Conservation (phyloP, 164 flowering plant genomes). For the Houttuynia cordata region DNA sequence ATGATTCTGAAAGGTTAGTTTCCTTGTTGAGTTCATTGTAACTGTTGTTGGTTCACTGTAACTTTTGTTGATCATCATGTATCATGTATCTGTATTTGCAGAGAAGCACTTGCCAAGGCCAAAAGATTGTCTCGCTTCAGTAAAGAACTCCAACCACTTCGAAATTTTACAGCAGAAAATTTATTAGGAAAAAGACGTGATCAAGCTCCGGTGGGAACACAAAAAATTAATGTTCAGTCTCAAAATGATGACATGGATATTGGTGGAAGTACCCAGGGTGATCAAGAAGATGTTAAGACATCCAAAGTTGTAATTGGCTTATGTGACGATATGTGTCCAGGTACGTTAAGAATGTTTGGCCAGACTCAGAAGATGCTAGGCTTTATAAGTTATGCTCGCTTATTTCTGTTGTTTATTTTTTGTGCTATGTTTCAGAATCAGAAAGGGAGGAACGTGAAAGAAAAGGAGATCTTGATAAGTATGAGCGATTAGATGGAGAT, state of each 20-base stretch:
- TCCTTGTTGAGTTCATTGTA: too few species aligned
- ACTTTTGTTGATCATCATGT: too few species aligned
- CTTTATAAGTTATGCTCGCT: background rate
- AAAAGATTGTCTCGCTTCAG: constrained; percentile 83
- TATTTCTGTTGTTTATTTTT: too few species aligned
- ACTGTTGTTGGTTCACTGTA: too few species aligned
- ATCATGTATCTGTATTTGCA: constrained; percentile 11
- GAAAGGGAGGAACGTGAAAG: constrained; percentile 92
- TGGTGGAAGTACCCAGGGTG: constrained; percentile 21
- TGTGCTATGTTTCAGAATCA: constrained; percentile 72
- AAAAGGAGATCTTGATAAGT: constrained; percentile 95
- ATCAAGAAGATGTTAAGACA: constrained; percentile 39
- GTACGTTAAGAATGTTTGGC: constrained; percentile 24
- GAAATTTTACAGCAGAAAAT: constrained; percentile 21
- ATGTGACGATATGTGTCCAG: constrained; percentile 98
- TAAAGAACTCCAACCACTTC: constrained; percentile 36
- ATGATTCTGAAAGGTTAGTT: constrained; percentile 27
- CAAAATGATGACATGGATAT: constrained; percentile 21
- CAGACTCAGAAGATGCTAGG: background rate
- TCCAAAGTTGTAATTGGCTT: constrained; percentile 50
- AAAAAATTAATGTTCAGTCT: constrained; percentile 16
- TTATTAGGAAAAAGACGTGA: constrained; percentile 21
- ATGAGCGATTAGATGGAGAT: constrained; percentile 88
- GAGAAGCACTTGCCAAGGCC: constrained; percentile 81
- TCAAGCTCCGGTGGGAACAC: constrained; percentile 19